phyloP scores from a whole-genome alignment of 768 basidiomycete genomes.

The Tulasnella sp. region DNA sequence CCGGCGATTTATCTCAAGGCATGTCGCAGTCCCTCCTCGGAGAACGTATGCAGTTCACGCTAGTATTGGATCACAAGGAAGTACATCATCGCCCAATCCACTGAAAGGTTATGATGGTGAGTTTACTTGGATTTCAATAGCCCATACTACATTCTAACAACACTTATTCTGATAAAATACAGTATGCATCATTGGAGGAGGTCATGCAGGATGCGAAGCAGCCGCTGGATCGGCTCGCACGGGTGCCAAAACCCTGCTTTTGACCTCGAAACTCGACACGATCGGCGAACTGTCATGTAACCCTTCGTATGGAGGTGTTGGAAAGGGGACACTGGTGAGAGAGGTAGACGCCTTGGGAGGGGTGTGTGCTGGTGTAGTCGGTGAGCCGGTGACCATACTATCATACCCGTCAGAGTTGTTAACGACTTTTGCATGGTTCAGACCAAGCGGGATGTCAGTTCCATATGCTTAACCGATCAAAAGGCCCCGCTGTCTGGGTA shows the following conservation, averaged over 20 bases:
- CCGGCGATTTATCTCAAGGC: too few species aligned
- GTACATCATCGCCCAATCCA: too few species aligned
- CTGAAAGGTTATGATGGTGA: too few species aligned
- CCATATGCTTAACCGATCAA: conserved; percentile 72
- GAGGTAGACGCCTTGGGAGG: conserved; percentile 90
- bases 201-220: conserved; percentile 89
- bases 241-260: conserved; percentile 66
- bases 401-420: not conserved
- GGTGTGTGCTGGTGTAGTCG: conserved; percentile 71
- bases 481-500: conserved; percentile 85
- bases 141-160: not conserved
- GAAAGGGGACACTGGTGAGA: conserved; percentile 83
- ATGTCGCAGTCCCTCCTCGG: too few species aligned
- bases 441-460: conserved; percentile 87
- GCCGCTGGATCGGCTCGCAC: conserved; percentile 76
- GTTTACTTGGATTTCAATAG: too few species aligned
- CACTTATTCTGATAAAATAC: not conserved
- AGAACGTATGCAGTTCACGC: too few species aligned
- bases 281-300: conserved; percentile 85
- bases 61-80: too few species aligned
- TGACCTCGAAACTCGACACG: conserved; percentile 73
- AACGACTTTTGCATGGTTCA: conserved; percentile 23
- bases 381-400: too few species aligned
- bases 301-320: conserved; percentile 84
- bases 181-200: conserved; percentile 85